Conservation (phyloP, 306 rosid species). For the Fragaria iinumae region DNA sequence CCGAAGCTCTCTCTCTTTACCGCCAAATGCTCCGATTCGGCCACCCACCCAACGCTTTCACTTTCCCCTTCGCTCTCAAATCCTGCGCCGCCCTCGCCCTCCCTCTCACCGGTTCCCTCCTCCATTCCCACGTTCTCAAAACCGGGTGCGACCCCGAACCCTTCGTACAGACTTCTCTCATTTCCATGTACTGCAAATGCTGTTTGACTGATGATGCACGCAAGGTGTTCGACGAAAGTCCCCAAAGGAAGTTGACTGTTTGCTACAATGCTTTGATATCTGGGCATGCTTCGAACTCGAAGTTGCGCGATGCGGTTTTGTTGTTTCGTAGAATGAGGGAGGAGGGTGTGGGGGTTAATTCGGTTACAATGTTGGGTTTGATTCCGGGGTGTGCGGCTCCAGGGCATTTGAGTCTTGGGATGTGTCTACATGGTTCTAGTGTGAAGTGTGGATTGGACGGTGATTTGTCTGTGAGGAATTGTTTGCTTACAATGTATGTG, state of each 20-base stretch:
- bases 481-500: constrained; percentile 75
- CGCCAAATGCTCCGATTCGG: constrained; percentile 75
- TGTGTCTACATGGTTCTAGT: constrained; percentile 48
- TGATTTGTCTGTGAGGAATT: constrained; percentile 57
- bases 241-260: constrained; percentile 36
- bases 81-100: constrained; percentile 70
- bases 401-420: constrained; percentile 39
- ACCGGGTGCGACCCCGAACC: constrained; percentile 72
- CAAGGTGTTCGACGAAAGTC: constrained; percentile 65
- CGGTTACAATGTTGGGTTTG: constrained; percentile 73
- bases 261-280: constrained; percentile 79
- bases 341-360: constrained; percentile 32
- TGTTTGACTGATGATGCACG: constrained; percentile 43
- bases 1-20: constrained; percentile 59
- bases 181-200: constrained; percentile 57
- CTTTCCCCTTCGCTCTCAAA: constrained; percentile 83
- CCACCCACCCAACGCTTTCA: constrained; percentile 62
- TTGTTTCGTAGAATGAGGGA: constrained; percentile 57
- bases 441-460: constrained; percentile 48
- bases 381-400: constrained; percentile 53
- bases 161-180: constrained; percentile 65
- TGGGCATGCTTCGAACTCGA: constrained; percentile 52
- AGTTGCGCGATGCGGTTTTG: constrained; percentile 35
- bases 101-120: constrained; percentile 49
- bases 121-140: constrained; percentile 73